Evolutionary conservation across 108 stramenopile species (phyloP).

Genomic region (Pseudonitzschia multistriata): DNA sequence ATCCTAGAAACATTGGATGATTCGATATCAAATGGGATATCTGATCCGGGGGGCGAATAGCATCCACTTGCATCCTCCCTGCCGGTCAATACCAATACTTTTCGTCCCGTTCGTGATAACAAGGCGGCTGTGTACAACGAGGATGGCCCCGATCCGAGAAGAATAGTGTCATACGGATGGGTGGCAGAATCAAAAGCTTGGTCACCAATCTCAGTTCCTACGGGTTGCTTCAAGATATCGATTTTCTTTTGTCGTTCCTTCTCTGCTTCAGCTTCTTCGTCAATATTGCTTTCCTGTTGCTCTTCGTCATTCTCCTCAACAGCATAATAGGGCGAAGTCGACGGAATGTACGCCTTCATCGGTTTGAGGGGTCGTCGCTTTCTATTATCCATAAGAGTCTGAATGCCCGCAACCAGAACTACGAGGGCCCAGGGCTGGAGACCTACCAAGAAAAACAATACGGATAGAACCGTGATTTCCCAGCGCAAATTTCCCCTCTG

Average conservation of each 20-base stretch:
- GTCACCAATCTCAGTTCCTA: conserved; percentile 51
- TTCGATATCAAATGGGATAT: conserved; percentile 77
- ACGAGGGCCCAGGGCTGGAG: conserved; percentile 90
- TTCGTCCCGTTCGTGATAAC: conserved; percentile 77
- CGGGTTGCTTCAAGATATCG: conserved; percentile 50
- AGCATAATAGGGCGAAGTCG: conserved; percentile 41
- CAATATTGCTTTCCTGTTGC: neutral
- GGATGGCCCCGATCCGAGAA: conserved; percentile 77
- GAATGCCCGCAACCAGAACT: conserved; percentile 51
- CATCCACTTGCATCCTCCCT: conserved; percentile 76
- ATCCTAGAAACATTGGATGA: conserved; percentile 49
- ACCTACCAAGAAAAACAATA: conserved; percentile 75
- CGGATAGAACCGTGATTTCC: conserved; percentile 57
- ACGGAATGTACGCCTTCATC: conserved; percentile 40
- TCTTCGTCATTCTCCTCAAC: neutral
- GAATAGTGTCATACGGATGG: conserved; percentile 64
- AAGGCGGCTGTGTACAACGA: conserved; percentile 73
- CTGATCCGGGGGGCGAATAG: conserved; percentile 29
- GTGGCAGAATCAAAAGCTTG: conserved; percentile 46
- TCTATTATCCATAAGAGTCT: conserved; percentile 45
- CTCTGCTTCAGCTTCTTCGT: conserved; percentile 11
- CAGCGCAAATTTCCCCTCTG: conserved; percentile 58
- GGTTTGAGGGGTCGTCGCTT: conserved; percentile 41
- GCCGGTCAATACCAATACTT: conserved; percentile 60
- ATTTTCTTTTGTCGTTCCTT: conserved; percentile 43